phyloP scores from a whole-genome alignment of 306 rosid genomes.

The Oemleria cerasiformis region DNA sequence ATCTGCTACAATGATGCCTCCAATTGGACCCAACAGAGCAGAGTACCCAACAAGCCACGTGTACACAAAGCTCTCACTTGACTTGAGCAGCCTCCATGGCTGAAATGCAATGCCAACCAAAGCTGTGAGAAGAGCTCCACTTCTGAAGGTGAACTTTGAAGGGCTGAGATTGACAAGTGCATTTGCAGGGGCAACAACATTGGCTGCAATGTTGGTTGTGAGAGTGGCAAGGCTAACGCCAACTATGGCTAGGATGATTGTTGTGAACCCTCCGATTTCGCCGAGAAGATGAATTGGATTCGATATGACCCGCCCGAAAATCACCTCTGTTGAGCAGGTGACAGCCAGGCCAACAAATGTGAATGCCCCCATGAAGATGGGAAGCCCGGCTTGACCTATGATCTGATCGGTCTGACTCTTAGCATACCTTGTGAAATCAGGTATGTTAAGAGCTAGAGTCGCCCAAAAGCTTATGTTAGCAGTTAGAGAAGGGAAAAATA shows the following conservation, averaged over 20 bases:
- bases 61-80: slow-evolving; percentile 89
- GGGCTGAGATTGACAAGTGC: slow-evolving; percentile 87
- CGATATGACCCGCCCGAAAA: slow-evolving; percentile 71
- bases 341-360: slow-evolving; percentile 90
- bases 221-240: slow-evolving; percentile 79
- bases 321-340: slow-evolving; percentile 71
- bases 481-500: slow-evolving; percentile 80
- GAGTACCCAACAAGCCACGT: slow-evolving; percentile 94
- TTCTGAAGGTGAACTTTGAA: slow-evolving; percentile 57
- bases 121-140: slow-evolving; percentile 71
- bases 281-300: slow-evolving; percentile 74
- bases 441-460: slow-evolving; percentile 78
- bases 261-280: slow-evolving; percentile 69
- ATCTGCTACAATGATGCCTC: slow-evolving; percentile 67
- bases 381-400: slow-evolving; percentile 83
- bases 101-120: slow-evolving; percentile 80
- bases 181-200: slow-evolving; percentile 91
- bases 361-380: slow-evolving; percentile 79
- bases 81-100: slow-evolving; percentile 85
- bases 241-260: slow-evolving; percentile 53
- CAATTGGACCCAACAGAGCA: slow-evolving; percentile 84
- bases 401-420: slow-evolving; percentile 68
- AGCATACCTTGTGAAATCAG: slow-evolving; percentile 82
- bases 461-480: slow-evolving; percentile 95
- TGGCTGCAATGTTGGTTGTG: slow-evolving; percentile 90